Conservation (phyloP, 176 grass and related monocot species). For the Juncus effusus region DNA sequence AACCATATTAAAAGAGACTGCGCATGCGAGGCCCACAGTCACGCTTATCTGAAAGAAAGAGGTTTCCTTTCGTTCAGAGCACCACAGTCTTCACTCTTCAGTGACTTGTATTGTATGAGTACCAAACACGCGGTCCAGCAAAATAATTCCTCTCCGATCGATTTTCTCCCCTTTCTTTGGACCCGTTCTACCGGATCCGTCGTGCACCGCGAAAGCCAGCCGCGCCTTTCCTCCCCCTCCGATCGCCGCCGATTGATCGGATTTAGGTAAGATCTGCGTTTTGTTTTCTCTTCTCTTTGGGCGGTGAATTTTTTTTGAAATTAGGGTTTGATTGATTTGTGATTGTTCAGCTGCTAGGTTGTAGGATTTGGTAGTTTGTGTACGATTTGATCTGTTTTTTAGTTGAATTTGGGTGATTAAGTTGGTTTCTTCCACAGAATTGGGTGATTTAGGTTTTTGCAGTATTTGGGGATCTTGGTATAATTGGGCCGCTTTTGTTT, state of each 20-base stretch:
- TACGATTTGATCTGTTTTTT: background rate
- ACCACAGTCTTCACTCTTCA: background rate
- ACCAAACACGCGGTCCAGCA: background rate
- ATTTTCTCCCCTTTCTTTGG: slow-evolving; percentile 3
- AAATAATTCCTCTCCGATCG: slow-evolving; percentile 4
- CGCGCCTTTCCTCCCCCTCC: background rate
- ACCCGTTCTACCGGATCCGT: slow-evolving; percentile 21
- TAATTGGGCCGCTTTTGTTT: background rate
- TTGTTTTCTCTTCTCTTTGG: background rate
- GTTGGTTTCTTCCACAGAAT: background rate
- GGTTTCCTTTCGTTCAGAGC: background rate
- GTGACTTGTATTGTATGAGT: background rate
- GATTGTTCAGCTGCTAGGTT: slow-evolving; percentile 5
- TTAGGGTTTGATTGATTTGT: slow-evolving; percentile 20
- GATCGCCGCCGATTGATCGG: background rate
- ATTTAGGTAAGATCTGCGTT: slow-evolving; percentile 3
- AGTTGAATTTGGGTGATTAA: background rate
- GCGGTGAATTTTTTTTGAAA: background rate
- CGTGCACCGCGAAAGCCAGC: slow-evolving; percentile 7
- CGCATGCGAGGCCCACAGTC: background rate
- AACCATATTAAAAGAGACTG: background rate
- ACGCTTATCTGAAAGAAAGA: background rate
- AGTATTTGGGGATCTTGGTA: background rate
- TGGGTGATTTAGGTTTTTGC: background rate
- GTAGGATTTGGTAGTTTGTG: background rate